Percentiles rank a stretch among this genome's conserved stretches.
phyloP scores from a whole-genome alignment of 2,329 filamentous ascomycete species.

The Ramularia endophylla region DNA sequence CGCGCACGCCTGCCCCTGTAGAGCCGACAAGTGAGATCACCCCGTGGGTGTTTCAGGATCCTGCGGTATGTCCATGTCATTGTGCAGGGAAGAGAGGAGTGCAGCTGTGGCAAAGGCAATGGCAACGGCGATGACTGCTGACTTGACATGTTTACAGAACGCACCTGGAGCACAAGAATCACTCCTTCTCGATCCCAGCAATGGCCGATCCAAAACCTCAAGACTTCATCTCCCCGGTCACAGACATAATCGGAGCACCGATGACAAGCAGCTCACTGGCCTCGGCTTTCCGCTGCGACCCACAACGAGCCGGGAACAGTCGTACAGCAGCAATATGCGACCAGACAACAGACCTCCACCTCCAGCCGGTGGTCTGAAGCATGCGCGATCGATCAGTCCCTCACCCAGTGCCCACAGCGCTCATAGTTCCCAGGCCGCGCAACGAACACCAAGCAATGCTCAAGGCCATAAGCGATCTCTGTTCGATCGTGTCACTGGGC shows the following conservation, averaged over 20 bases:
- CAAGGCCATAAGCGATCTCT: constrained; percentile 44
- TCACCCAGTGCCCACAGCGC: constrained; percentile 68
- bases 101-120: too few relatives aligned
- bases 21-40: constrained; percentile 71
- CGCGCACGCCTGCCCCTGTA: constrained; percentile 59
- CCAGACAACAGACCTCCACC: constrained; percentile 45
- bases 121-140: constrained; percentile 4
- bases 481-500: constrained; percentile 49
- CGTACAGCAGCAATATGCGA: constrained; percentile 45
- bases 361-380: constrained; percentile 44
- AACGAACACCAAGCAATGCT: constrained; percentile 52
- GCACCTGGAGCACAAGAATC: constrained; percentile 25
- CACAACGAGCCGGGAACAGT: constrained; percentile 70
- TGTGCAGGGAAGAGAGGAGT: background rate
- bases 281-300: constrained; percentile 57
- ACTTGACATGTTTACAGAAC: constrained; percentile 18
- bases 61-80: constrained; percentile 21
- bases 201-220: constrained; percentile 42
- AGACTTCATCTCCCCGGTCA: constrained; percentile 61
- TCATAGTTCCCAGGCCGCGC: constrained; percentile 43
- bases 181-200: constrained; percentile 25
- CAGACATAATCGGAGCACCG: constrained; percentile 61
- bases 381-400: constrained; percentile 68
- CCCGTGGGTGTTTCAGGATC: constrained; percentile 83
- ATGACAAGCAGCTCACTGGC: constrained; percentile 43